Base-by-base conservation (phyloP, 106 monocot species). In the Dendrobium officinale region DNA sequence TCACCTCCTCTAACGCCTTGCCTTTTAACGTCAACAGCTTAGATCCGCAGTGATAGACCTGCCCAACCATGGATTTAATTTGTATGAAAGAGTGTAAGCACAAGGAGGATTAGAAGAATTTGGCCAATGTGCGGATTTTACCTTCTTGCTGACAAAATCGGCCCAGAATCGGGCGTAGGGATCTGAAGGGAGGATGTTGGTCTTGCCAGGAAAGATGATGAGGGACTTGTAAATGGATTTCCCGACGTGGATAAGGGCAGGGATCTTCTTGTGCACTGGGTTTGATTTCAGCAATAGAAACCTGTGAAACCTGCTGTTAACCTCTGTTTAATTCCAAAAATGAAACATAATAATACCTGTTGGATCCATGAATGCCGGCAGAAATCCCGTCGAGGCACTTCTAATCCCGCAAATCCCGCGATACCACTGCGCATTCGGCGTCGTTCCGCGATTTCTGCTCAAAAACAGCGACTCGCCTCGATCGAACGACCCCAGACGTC, bases 11-110 rank as follows among this genome's bases (percentile, higher is more conserved):
- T 47, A 79, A 80, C 27, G 13, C 84, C 78, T 90, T 88, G 1
- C 92, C 92, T 58, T 86, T 90, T 6, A 55, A 55, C 85, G 80
- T 92, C 87, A 86, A 88, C 24, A 92, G 56, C 75, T 78, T 78
- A 2, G 67, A 75, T 3, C 86, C 86, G 7, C 79, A 81, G 4
- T 87, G 84, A 13, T 82, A 80, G 9, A 88, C 37, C 86, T 87
- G 64, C 67, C 2, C 3, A 16, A 0, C 18, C 2, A 13, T 16
- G 3, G 13, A 19, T 55, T 51, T 51, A 15, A 5, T 51, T 51
- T 5, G 51, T 15, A 51, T 51, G 2, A 37, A 37, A 37, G 37
- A 37, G 37, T 37, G 37, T 37, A 37, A 37, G 37, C 37, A 37
- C 37, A 37, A 37, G 51, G 51, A 51, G 51, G 15, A 51, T 8